phyloP scores from a whole-genome alignment of 2,329 filamentous ascomycete species.

The Cladosporium sp. region DNA sequence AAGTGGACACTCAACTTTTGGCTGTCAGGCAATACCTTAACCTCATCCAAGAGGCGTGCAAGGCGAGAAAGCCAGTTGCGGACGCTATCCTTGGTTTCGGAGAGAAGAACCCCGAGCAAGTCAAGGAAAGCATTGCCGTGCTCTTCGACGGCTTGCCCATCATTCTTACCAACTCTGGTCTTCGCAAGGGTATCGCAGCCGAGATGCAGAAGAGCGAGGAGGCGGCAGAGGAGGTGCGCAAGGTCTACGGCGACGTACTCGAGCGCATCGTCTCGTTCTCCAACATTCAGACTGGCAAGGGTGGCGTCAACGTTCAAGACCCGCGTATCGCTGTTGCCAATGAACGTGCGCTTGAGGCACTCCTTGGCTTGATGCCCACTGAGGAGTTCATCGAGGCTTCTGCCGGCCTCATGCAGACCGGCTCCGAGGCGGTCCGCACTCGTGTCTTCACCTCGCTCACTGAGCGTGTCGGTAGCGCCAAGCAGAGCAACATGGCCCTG shows the following conservation, averaged over 20 bases:
- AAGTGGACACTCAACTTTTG: constrained; percentile 70
- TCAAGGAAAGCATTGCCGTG: constrained; percentile 41
- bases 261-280: constrained; percentile 40
- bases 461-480: constrained; percentile 72
- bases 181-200: constrained; percentile 33
- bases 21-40: constrained; percentile 75
- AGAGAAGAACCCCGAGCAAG: constrained; percentile 43
- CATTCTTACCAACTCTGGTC: constrained; percentile 31
- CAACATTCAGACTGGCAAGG: constrained; percentile 25
- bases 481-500: constrained; percentile 69
- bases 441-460: constrained; percentile 82
- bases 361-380: constrained; percentile 84
- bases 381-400: constrained; percentile 87
- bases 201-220: constrained; percentile 30
- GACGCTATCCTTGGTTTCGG: constrained; percentile 68
- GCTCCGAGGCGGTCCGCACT: constrained; percentile 70
- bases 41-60: constrained; percentile 73
- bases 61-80: constrained; percentile 72
- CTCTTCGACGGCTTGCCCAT: constrained; percentile 45
- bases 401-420: constrained; percentile 75
- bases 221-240: constrained; percentile 31
- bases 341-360: constrained; percentile 72
- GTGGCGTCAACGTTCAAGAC: constrained; percentile 27
- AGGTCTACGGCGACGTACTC: constrained; percentile 34
- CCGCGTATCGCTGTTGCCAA: constrained; percentile 44